Evolutionary conservation across 306 rosid genomes (phyloP), one percentile per base, ranked within the genome.

Genomic region (Fragaria iinumae): DNA sequence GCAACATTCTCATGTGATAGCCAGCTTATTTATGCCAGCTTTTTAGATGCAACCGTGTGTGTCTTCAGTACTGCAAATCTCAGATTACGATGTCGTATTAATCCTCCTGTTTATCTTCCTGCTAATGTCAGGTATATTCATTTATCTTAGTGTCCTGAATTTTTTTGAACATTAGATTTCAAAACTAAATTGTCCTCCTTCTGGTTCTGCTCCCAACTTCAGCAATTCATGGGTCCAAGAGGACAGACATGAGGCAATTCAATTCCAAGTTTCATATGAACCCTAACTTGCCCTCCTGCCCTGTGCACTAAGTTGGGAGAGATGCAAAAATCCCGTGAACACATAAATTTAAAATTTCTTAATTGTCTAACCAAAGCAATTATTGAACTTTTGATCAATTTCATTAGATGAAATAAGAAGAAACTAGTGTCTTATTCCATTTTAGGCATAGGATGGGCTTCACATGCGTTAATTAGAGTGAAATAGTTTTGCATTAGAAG

Each of bases 1-100:
- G 98, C 97, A 66, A 90, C 97, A 64, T 94, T 94, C 92, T 94
- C 98, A 23, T 94, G 98, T 48, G 97, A 95, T 87, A 92, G 99
- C 81, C 97, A 89, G 88, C 87, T 95, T 71, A 77, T 95, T 78
- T 90, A 88, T 80, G 97, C 97, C 84, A 87, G 97, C 89, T 92
- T 95, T 69, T 83, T 95, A 82, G 97, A 95, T 75, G 97, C 91
- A 57, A 80, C 96, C 23, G 81, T 95, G 64, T 87, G 87, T 67
- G 96, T 92, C 75, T 95, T 95, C 38, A 88, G 84, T 60, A 90
- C 90, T 65, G 80, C 92, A 71, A 91, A 83, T 83, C 99, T 96
- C 76, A 89, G 90, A 92, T 77, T 92, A 71, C 88, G 96, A 0
- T 92, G 97, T 82, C 90, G 97, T 41, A 96, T 96, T 83, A 89